Percentiles rank a stretch among this genome's conserved stretches.
Conservation (phyloP, 2,329 filamentous ascomycete genomes). For the Colletotrichum graminicola region DNA sequence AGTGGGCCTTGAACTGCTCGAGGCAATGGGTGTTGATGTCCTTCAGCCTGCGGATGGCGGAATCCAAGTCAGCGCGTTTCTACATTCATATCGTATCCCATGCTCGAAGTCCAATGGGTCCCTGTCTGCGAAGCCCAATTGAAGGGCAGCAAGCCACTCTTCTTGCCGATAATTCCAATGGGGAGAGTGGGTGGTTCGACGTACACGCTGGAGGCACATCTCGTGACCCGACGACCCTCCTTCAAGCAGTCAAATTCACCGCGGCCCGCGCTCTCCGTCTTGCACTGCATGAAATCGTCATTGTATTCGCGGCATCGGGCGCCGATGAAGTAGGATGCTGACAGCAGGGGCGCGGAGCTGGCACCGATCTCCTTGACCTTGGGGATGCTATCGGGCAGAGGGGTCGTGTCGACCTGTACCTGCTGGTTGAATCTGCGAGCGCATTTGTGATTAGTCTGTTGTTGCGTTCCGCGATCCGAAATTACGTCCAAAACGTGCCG, state of each 20-base stretch:
- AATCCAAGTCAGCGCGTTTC: conserved; percentile 18
- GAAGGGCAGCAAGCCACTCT: too few species aligned
- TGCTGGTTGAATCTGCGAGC: conserved; percentile 89
- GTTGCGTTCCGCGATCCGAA: background rate
- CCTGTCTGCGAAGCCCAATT: background rate
- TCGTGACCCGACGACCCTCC: conserved; percentile 95
- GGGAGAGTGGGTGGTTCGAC: conserved; percentile 53
- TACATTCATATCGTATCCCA: background rate
- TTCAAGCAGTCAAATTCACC: conserved; percentile 96
- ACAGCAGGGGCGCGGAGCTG: conserved; percentile 91
- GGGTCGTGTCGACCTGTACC: conserved; percentile 94
- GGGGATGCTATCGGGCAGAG: conserved; percentile 91
- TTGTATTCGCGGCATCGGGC: conserved; percentile 95
- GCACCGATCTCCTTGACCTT: conserved; percentile 93
- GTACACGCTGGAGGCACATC: conserved; percentile 96
- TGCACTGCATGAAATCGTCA: conserved; percentile 99
- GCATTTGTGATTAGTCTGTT: conserved; percentile 44
- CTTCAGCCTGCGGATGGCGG: conserved; percentile 72
- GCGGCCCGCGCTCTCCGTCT: conserved; percentile 89
- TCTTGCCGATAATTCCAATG: background rate
- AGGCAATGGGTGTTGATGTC: conserved; percentile 97
- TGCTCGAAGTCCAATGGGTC: background rate
- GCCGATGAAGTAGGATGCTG: conserved; percentile 96
- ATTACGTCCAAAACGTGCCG: background rate
- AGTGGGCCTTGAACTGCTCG: conserved; percentile 90